phyloP scores from a whole-genome alignment of 345 rosid species.

The Salix exigua region DNA sequence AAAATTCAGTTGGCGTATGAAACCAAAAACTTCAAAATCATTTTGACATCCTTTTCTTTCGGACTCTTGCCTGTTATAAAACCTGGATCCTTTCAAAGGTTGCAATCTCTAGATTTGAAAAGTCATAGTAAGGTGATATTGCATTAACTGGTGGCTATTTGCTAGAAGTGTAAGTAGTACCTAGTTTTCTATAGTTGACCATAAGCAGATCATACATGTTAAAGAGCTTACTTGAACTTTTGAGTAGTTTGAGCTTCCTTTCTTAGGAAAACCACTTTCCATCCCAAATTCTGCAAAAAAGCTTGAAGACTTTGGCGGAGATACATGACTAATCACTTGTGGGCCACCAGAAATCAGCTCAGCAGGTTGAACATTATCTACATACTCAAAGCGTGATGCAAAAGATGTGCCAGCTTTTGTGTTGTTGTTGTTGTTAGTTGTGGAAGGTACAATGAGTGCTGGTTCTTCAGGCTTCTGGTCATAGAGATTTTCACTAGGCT shows the following conservation, averaged over 20 bases:
- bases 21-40: not conserved
- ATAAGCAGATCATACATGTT: not conserved
- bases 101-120: not conserved
- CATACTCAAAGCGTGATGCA: constrained; percentile 91
- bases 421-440: constrained; percentile 35
- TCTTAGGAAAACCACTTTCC: constrained; percentile 69
- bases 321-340: constrained; percentile 80
- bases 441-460: constrained; percentile 50
- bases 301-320: constrained; percentile 87
- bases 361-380: constrained; percentile 55
- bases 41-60: not conserved
- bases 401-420: constrained; percentile 50
- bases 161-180: not conserved
- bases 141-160: not conserved
- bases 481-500: constrained; percentile 81
- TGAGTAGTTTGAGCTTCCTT: constrained; percentile 52
- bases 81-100: not conserved
- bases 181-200: not conserved
- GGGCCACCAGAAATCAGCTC: constrained; percentile 52
- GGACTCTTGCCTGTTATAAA: not conserved
- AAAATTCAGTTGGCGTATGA: not conserved
- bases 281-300: constrained; percentile 91
- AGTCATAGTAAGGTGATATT: not conserved
- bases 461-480: constrained; percentile 98
- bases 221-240: constrained; percentile 60